phyloP scores from a whole-genome alignment of 108 stramenopile species.

The Nannochloropsis oceanica region DNA sequence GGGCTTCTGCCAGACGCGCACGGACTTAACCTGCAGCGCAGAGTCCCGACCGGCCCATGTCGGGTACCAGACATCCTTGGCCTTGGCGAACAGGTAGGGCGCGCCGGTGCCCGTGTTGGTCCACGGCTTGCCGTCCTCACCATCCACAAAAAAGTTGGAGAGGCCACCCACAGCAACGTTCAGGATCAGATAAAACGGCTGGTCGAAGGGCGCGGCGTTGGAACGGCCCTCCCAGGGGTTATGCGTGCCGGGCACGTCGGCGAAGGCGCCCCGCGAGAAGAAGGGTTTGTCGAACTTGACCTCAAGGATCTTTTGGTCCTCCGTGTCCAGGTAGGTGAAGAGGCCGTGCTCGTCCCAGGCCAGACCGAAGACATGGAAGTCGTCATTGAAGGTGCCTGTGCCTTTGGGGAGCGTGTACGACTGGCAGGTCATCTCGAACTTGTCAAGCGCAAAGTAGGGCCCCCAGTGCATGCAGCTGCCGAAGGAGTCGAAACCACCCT shows the following conservation, averaged over 20 bases:
- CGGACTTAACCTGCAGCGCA: slow-evolving; percentile 16
- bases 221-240: slow-evolving; percentile 21
- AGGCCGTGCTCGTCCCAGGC: background rate
- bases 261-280: background rate
- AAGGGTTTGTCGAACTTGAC: slow-evolving; percentile 5
- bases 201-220: slow-evolving; percentile 25
- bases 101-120: slow-evolving; percentile 7
- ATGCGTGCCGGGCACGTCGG: background rate
- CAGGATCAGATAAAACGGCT: slow-evolving; percentile 22
- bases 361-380: slow-evolving; percentile 18
- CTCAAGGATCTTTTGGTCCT: slow-evolving; percentile 4
- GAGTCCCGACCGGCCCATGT: slow-evolving; percentile 19
- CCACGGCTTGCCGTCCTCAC: slow-evolving; percentile 25
- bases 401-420: background rate
- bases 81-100: slow-evolving; percentile 15
- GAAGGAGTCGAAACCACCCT: background rate
- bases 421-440: background rate
- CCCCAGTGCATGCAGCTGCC: slow-evolving; percentile 7
- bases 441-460: background rate
- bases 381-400: slow-evolving; percentile 4
- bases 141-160: slow-evolving; percentile 12
- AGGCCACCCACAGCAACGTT: slow-evolving; percentile 29
- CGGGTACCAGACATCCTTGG: slow-evolving; percentile 1
- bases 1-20: background rate
- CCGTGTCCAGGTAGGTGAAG: slow-evolving; percentile 26